A percentile compares a stretch with the other conserved stretches of the same genome.
These are phyloP conservation scores for Coniella lustricola DNA, from an alignment of 2,329 filamentous ascomycete species.

Conservation along the genomic window DNA sequence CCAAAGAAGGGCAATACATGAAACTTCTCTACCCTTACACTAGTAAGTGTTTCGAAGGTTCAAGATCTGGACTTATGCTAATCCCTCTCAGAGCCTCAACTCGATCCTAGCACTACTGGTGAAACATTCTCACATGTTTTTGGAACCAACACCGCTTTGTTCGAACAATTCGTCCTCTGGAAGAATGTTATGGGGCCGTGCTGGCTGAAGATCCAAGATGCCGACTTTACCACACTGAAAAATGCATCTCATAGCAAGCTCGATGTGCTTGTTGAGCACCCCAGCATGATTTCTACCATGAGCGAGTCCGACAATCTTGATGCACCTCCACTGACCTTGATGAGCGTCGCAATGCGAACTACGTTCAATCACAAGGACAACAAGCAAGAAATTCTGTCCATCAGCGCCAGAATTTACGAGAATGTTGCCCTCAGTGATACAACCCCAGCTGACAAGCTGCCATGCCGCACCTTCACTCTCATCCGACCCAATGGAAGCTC, in stretches of 20 bases:
- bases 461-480: slow-evolving; percentile 84
- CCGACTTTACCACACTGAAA: slow-evolving; percentile 75
- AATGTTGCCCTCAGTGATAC: slow-evolving; percentile 83
- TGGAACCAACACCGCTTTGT: slow-evolving; percentile 85
- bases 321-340: slow-evolving; percentile 82
- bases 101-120: slow-evolving; percentile 66
- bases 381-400: slow-evolving; percentile 90
- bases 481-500: slow-evolving; percentile 70
- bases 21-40: slow-evolving; percentile 96
- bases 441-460: slow-evolving; percentile 79
- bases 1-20: slow-evolving; percentile 83
- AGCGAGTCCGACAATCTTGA: slow-evolving; percentile 76
- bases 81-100: slow-evolving; percentile 46
- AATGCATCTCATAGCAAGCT: slow-evolving; percentile 97
- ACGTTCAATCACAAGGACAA: slow-evolving; percentile 86
- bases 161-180: slow-evolving; percentile 97
- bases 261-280: slow-evolving; percentile 74
- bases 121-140: slow-evolving; percentile 94
- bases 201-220: slow-evolving; percentile 86
- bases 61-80: slow-evolving; percentile 10
- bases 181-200: slow-evolving; percentile 99
- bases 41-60: slow-evolving; percentile 40
- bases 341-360: slow-evolving; percentile 87
- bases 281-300: slow-evolving; percentile 65
- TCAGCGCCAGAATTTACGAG: slow-evolving; percentile 88